Evolutionary conservation across 2,329 filamentous ascomycete species (phyloP).

Genomic region (Xylogone sp.): DNA sequence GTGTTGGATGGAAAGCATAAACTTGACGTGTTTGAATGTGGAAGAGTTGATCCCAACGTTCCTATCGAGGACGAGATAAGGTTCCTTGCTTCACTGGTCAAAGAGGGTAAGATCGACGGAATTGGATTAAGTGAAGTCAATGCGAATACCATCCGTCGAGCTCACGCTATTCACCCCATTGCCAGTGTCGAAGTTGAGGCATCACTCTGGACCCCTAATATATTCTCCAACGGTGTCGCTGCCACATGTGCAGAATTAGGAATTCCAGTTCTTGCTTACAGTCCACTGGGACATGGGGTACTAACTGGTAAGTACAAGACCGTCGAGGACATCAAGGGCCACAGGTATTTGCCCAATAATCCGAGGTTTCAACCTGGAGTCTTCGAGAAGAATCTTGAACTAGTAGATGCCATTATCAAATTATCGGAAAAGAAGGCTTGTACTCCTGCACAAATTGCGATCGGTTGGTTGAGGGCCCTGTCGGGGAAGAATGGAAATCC

Average conservation of each 20-base stretch:
- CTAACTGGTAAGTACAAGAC: constrained; percentile 33
- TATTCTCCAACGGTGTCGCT: constrained; percentile 30
- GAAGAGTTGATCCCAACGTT: constrained; percentile 30
- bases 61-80: constrained; percentile 43
- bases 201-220: constrained; percentile 39
- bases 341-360: neutral
- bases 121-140: constrained; percentile 44
- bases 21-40: constrained; percentile 44
- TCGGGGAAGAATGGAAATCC: constrained; percentile 10
- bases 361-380: constrained; percentile 42
- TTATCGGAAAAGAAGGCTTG: constrained; percentile 42
- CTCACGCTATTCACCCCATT: constrained; percentile 42
- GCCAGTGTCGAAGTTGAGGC: constrained; percentile 50
- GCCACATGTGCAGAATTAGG: constrained; percentile 37
- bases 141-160: constrained; percentile 37
- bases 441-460: constrained; percentile 23
- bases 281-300: constrained; percentile 42
- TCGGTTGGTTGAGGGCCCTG: neutral
- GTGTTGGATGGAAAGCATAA: constrained; percentile 38
- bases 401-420: constrained; percentile 38
- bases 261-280: constrained; percentile 40
- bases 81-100: constrained; percentile 40
- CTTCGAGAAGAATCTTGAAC: constrained; percentile 45
- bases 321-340: neutral
- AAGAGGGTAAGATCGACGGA: constrained; percentile 41